These are phyloP conservation scores for Candida boidinii DNA, from an alignment of 805 yeast species.

Conservation along the genomic window DNA sequence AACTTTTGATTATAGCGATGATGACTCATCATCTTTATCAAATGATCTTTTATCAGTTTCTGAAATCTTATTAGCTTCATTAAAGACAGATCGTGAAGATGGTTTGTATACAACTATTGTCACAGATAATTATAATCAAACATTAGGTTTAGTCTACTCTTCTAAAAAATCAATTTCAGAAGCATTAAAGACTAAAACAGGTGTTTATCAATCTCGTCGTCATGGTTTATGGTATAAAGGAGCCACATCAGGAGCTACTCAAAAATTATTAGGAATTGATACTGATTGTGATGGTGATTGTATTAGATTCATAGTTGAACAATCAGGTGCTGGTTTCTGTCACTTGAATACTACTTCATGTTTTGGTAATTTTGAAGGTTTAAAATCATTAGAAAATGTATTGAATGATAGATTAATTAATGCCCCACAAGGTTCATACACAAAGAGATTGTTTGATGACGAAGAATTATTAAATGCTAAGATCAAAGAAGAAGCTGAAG, in stretches of 20 bases:
- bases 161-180: slow-evolving; percentile 72
- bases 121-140: slow-evolving; percentile 55
- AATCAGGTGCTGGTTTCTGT: slow-evolving; percentile 85
- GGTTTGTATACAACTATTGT: slow-evolving; percentile 82
- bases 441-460: slow-evolving; percentile 80
- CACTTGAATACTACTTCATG: slow-evolving; percentile 79
- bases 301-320: slow-evolving; percentile 77
- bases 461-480: slow-evolving; percentile 70
- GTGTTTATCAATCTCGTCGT: slow-evolving; percentile 90
- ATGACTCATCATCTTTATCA: slow-evolving; percentile 21
- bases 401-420: slow-evolving; percentile 49
- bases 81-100: slow-evolving; percentile 79
- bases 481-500: slow-evolving; percentile 94
- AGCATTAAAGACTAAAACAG: slow-evolving; percentile 73
- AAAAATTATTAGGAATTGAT: slow-evolving; percentile 55
- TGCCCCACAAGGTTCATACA: slow-evolving; percentile 94
- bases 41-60: slow-evolving; percentile 17
- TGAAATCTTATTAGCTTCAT: slow-evolving; percentile 37
- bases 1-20: slow-evolving; percentile 24
- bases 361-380: slow-evolving; percentile 65
- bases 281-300: slow-evolving; percentile 93
- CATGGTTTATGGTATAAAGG: slow-evolving; percentile 96
- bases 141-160: slow-evolving; percentile 88
- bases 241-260: slow-evolving; percentile 93
- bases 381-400: slow-evolving; percentile 58